Base-by-base conservation (phyloP, 495 filamentous ascomycete species). In the Talaromyces trachyspermus region DNA sequence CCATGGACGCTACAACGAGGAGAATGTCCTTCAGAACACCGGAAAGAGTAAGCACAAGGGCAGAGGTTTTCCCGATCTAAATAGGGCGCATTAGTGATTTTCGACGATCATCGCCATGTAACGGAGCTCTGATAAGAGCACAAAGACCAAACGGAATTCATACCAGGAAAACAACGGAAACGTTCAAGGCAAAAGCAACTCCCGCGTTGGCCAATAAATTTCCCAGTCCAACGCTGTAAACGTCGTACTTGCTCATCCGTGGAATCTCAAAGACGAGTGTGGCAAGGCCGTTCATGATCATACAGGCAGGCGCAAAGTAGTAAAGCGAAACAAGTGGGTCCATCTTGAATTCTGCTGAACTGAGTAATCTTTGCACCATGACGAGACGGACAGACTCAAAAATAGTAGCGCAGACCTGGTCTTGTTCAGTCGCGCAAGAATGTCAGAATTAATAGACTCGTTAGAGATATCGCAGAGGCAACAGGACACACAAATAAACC, bases 1-100 rank as follows among this genome's bases (percentile, higher is more conserved):
- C 51, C 75, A 95, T 89, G 45, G 87, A 94, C 44, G 85, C 85
- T 47, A 74, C 64, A 48, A 96, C 89, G 32, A 96, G 84, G 50
- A 96, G 78, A 55, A 96, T 89, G 66, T 96, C 90, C 75, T 96
- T 96, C 57, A 95, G 81, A 46, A 95, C 87, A 69, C 91, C 91
- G 65, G 86, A 95, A 51, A 96, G 85, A 40, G 91, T 95, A 52
- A 95, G 83, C 63, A 95, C 88, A 25, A 96, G 84, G 40, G 87
- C 88, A 2, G 89, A 95, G 23, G 90, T 96, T 73, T 87, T 89
- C 68, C 90, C 90, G 67, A 96, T 95, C 89, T 95, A 51, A 27
- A n/a, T 50, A 15, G 19, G 44, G 10, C 36, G 41, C 10, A 44
- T 72, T 59, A 71, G 57, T 17, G 48, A 45, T 40, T n/a, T n/a